Conservation (phyloP, 2,329 filamentous ascomycete genomes). For the Pseudogymnoascus sp. region DNA sequence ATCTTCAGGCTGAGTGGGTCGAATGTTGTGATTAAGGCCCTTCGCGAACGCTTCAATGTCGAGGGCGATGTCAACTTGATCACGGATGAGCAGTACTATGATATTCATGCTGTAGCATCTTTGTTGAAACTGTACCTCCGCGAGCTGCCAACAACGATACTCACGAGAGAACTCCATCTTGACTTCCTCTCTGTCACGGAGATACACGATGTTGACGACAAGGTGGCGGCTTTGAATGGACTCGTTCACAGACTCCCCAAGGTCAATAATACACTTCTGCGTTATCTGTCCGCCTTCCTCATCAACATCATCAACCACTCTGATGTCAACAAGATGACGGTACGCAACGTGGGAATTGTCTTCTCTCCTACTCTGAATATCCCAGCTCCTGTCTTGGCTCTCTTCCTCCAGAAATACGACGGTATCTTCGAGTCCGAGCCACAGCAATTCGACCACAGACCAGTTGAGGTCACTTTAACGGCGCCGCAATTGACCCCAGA, state of each 20-base stretch:
- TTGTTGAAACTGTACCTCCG: conserved; percentile 89
- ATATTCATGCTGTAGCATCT: conserved; percentile 92
- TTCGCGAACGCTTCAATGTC: conserved; percentile 86
- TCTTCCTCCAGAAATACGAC: conserved; percentile 86
- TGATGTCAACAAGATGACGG: conserved; percentile 93
- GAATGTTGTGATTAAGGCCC: conserved; percentile 82
- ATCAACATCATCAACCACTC: conserved; percentile 88
- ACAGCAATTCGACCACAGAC: conserved; percentile 53
- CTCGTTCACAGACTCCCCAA: conserved; percentile 74
- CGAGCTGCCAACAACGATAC: conserved; percentile 81
- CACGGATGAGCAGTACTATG: conserved; percentile 76
- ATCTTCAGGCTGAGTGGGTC: conserved; percentile 97
- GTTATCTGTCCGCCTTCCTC: conserved; percentile 79
- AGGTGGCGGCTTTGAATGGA: conserved; percentile 66
- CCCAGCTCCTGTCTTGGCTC: conserved; percentile 84
- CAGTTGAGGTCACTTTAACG: conserved; percentile 37
- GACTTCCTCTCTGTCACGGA: conserved; percentile 84
- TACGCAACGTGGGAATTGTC: conserved; percentile 94
- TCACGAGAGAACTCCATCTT: conserved; percentile 82
- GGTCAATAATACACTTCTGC: conserved; percentile 73
- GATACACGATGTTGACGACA: conserved; percentile 64
- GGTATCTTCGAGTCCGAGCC: conserved; percentile 71
- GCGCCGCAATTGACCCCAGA: conserved; percentile 40
- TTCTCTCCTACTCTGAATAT: conserved; percentile 97
- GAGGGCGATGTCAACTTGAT: conserved; percentile 88